Evolutionary conservation across 306 rosid species (phyloP).

Genomic region (Quercus gilva): DNA sequence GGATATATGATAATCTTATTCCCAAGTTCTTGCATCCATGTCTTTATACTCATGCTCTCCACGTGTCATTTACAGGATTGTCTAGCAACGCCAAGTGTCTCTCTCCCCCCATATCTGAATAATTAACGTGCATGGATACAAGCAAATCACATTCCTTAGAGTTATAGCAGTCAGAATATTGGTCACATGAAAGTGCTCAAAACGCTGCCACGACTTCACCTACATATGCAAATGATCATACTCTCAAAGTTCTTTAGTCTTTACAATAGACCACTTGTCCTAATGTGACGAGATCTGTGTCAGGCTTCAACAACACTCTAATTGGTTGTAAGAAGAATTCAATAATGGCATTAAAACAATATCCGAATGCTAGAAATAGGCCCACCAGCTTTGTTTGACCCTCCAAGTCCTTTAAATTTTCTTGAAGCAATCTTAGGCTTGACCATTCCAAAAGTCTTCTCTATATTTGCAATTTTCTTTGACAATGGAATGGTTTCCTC

Average conservation of each 20-base stretch:
- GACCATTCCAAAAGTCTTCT: background rate
- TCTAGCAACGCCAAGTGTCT: conserved; percentile 10
- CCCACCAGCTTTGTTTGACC: too few species aligned
- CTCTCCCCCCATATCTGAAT: background rate
- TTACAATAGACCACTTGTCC: too few species aligned
- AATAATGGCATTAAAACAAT: too few species aligned
- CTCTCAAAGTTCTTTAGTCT: too few species aligned
- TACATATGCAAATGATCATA: too few species aligned
- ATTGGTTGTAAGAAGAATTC: too few species aligned
- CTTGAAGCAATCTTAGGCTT: background rate
- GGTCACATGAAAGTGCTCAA: background rate
- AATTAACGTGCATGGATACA: background rate
- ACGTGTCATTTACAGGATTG: background rate
- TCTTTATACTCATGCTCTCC: background rate
- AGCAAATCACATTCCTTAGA: background rate
- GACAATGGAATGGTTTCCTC: conserved; percentile 29
- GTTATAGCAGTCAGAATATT: background rate
- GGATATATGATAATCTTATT: too few species aligned
- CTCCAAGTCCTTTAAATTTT: background rate
- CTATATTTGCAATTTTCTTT: background rate
- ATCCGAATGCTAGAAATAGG: too few species aligned
- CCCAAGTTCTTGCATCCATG: too few species aligned
- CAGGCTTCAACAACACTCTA: too few species aligned
- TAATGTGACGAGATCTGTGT: too few species aligned
- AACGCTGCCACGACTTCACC: conserved; percentile 21